These are phyloP conservation scores for Phytophthora idaei DNA, from an alignment of 352 stramenopile genomes.

Conservation along the genomic window DNA sequence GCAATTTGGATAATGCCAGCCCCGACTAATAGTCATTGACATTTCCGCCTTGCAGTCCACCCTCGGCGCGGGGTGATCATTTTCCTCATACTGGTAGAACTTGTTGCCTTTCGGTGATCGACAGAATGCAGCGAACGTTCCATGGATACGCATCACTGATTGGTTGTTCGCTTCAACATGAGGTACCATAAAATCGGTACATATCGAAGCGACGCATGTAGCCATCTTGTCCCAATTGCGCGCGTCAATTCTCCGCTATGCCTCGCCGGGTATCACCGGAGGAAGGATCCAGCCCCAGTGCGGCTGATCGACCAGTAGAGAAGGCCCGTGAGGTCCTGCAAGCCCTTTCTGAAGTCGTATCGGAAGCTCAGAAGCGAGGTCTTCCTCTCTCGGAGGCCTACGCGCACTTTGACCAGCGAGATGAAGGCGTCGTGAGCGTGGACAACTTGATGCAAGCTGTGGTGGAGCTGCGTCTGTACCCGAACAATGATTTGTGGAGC, in stretches of 20 bases:
- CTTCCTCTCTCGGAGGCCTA: slow-evolving; percentile 60
- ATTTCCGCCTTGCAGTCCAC: background rate
- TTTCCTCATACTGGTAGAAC: slow-evolving; percentile 17
- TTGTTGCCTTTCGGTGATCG: slow-evolving; percentile 31
- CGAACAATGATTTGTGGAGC: slow-evolving; percentile 34
- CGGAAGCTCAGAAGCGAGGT: slow-evolving; percentile 51
- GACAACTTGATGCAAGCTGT: slow-evolving; percentile 62
- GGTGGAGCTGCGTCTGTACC: slow-evolving; percentile 42
- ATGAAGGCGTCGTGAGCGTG: slow-evolving; percentile 49
- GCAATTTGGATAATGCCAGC: slow-evolving; percentile 50
- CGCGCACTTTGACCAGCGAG: slow-evolving; percentile 58
- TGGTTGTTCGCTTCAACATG: slow-evolving; percentile 30
- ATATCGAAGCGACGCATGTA: slow-evolving; percentile 31
- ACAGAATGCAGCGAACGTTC: slow-evolving; percentile 22
- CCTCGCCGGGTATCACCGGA: slow-evolving; percentile 7
- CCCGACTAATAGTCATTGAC: too few species aligned
- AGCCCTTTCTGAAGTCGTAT: slow-evolving; percentile 54
- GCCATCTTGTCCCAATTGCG: slow-evolving; percentile 25
- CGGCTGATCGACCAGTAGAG: background rate
- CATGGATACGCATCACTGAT: slow-evolving; percentile 22
- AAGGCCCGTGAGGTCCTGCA: slow-evolving; percentile 35
- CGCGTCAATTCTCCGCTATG: slow-evolving; percentile 15
- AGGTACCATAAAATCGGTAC: slow-evolving; percentile 20
- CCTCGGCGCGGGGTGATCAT: slow-evolving; percentile 10
- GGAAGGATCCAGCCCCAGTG: background rate